Base-by-base conservation (phyloP, 805 yeast species). In the Ogataea dorogensis region DNA sequence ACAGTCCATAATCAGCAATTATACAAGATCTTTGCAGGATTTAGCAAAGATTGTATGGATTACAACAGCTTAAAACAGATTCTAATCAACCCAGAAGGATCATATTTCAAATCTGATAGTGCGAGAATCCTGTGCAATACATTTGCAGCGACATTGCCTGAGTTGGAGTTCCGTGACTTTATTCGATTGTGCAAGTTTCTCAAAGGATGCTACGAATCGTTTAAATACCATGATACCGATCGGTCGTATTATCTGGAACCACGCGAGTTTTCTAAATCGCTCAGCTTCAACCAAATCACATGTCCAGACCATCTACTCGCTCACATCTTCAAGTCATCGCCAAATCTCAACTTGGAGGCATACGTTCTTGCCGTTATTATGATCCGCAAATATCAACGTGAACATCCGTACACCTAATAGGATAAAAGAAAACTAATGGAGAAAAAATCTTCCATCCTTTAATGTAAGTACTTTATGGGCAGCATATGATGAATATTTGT, bases 171-270 rank as follows among this genome's bases (percentile, higher is more conserved):
- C 18, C 42, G 56, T 15, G 45, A 46, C 18, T 60, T 60, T 32
- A 46, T 59, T 14, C 46, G 45, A n/a, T 26, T 59, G 33, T 49
- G 56, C 28, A 39, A 35, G n/a, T 60, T 59, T 33, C 21, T 59
- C 14, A 54, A 58, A 35, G 62, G 62, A 3, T 59, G 63, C 40
- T 51, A 43, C 33, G 51, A 46, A 3, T 55, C 59, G 10, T 59
- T 59, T 38, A 47, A 45, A 15, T 51, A 43, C 40, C 54, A 58
- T 36, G 64, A 59, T 38, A 36, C 36, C 2, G 59, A 58, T 36
- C 29, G 38, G 5, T 53, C 59, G 7, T 51, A 53, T 25, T 35
- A 36, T 17, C 38, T 60, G 17, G 56, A 53, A 17, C 46, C 53
- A 12, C 41, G 46, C 3, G 64, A 59, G 33, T 59, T 60, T 23